Base-by-base conservation (phyloP, 768 basidiomycete species). In the Clitopilus passeckerianus region DNA sequence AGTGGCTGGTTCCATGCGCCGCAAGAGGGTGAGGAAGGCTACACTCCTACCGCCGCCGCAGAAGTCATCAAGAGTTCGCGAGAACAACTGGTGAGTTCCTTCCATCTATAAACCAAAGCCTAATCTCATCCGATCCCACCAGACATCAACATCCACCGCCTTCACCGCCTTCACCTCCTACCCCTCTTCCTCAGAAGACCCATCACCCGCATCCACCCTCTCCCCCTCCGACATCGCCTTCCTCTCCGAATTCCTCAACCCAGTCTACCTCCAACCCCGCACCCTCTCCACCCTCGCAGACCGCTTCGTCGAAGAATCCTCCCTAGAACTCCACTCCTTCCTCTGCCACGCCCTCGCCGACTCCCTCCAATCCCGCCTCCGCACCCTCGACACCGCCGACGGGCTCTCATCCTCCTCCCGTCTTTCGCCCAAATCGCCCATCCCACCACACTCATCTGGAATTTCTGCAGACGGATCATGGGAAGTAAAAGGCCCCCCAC, bases 1-100 rank as follows among this genome's bases (percentile, higher is more conserved):
- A 94, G 91, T 65, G 96, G 96, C 6, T 98, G 96, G 96, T 98
- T 98, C 76, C 96, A 98, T 69, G 86, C 88, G 22, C 89, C 93
- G 0, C 86, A 96, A 67, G 86, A 90, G 63, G 93, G 91, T 10
- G 96, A 98, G 70, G 90, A 94, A 37, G 95, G 92, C 0, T 93
- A 92, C 66, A 78, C 83, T 53, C 74, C 78, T 0, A 86, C 87
- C 46, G 60, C 73, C 15, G 71, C 68, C 27, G 65, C 75, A 20
- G 78, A 82, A 55, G 64, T 80, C 27, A 7, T 30, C 33, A 89
- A 91, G 72, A 93, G 88, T 71, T 95, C 94, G 4, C 81, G 95
- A 58, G 91, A 95, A 69, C 96, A 98, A 71, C 87, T 98, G 34
- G 95, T 96, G 67, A 73, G 92, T 84, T 16, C 30, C 30, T 41